Percentiles rank a stretch among this genome's conserved stretches.
Evolutionary conservation across 176 grass and related monocot species (phyloP).

Genomic region (Zoysia pacifica): DNA sequence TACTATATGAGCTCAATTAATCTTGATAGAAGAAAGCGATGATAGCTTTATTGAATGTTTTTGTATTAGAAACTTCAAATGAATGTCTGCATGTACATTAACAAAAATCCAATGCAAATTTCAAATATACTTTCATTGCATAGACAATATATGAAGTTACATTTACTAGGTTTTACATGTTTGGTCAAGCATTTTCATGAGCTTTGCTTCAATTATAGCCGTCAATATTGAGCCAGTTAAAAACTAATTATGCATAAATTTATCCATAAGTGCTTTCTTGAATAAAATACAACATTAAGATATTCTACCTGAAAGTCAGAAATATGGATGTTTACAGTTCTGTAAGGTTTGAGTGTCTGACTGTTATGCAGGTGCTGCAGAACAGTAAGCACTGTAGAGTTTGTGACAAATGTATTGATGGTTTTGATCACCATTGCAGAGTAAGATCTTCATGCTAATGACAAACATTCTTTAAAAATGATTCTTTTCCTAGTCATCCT

Average conservation of each 20-base stretch:
- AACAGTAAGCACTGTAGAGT: conserved; percentile 89
- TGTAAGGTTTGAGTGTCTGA: not conserved
- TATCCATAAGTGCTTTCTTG: not conserved
- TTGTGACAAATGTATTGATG: conserved; percentile 83
- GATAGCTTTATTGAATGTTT: not conserved
- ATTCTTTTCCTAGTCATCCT: not conserved
- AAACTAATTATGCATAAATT: conserved; percentile 2
- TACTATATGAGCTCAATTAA: not conserved
- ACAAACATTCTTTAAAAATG: not conserved
- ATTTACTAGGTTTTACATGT: not conserved
- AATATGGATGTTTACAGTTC: conserved; percentile 4
- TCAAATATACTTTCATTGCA: not conserved
- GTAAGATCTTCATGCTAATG: conserved; percentile 39
- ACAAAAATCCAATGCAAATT: not conserved
- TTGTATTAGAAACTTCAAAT: not conserved
- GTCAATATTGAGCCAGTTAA: not conserved
- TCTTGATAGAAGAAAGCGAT: not conserved
- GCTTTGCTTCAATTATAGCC: not conserved
- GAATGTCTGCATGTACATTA: not conserved
- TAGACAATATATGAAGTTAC: not conserved
- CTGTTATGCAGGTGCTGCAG: conserved; percentile 60
- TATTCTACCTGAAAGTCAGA: not conserved
- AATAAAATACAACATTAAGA: not conserved
- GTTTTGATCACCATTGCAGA: conserved; percentile 88
- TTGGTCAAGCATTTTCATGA: not conserved